Evolutionary conservation across 2,329 filamentous ascomycete species (phyloP), one percentile per base, ranked within the genome.

Genomic region (Simplicillium sp.): DNA sequence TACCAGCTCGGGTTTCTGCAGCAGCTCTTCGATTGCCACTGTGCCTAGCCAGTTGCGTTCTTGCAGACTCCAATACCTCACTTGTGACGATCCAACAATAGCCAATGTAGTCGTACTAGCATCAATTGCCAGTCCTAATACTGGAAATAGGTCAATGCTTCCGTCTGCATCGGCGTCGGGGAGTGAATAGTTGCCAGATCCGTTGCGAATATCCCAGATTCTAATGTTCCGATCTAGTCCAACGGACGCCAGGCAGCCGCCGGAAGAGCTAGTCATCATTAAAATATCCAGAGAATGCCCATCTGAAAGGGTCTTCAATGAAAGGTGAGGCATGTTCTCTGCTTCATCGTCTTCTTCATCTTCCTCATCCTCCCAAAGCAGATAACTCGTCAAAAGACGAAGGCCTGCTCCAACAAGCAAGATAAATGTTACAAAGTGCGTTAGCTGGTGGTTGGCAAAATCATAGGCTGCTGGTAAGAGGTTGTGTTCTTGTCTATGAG

Each of bases 201-300:
- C 62, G 6, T 61, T 60, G n/a, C 67, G 70, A 14, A 79, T 56
- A 51, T 81, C 67, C 80, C 82, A 86, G 2, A 86, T 65, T 13
- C 77, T 71, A 12, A 87, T 78, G 11, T 70, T 66, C 37, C 83
- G 72, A 52, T 90, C 86, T 1, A 90, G 65, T 1, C 80, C 82
- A 31, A 84, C 71, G 2, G 83, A 84, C 5, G 82, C 74, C 16
- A 89, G 60, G 39, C 82, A 70, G 0, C 83, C 83, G 39, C 75
- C 73, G 2, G 71, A 64, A 7, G 77, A 83, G 13, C 80, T 70
- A 5, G 70, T 61, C 44, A 90, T 60, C 54, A 80, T 72, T 11
- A 77, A 75, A 32, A 90, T 69, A 52, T 90, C 85, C 11, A 90
- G 67, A 7, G 65, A 61, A 53, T 90, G 86, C 0, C 80, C 80